phyloP scores from a whole-genome alignment of 495 filamentous ascomycete genomes.

The Acidiella bohemica region DNA sequence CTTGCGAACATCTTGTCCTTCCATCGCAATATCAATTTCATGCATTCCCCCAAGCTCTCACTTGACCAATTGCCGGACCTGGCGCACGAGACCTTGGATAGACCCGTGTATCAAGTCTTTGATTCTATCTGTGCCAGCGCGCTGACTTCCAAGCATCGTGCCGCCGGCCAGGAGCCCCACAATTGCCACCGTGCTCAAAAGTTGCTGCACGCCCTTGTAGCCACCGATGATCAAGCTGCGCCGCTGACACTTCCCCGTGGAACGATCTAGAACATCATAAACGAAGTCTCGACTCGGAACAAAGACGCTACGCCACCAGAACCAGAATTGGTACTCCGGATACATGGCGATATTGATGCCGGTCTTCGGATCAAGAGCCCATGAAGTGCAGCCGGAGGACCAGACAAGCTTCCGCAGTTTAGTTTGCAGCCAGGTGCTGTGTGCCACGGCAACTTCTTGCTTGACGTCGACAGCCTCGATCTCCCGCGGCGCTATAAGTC shows the following conservation, averaged over 20 bases:
- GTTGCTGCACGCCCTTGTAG: constrained; percentile 6
- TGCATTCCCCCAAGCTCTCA: no score
- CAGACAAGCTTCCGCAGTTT: constrained; percentile 21
- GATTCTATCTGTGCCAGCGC: no score
- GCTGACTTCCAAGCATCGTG: no score
- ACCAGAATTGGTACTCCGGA: constrained; percentile 24
- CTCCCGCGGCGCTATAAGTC: constrained; percentile 5
- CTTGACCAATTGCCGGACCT: no score
- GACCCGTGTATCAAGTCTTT: no score
- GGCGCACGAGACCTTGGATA: no score
- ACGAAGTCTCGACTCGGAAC: constrained; percentile 12
- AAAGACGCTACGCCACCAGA: constrained; percentile 24
- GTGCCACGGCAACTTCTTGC: constrained; percentile 8
- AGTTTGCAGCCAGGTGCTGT: constrained; percentile 19
- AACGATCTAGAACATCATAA: constrained; percentile 4
- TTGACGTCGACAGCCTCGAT: constrained; percentile 19
- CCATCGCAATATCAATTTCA: no score
- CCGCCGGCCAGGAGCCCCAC: background rate
- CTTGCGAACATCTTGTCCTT: no score
- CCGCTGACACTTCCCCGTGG: constrained; percentile 1
- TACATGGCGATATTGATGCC: constrained; percentile 27
- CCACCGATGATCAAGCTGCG: constrained; percentile 6
- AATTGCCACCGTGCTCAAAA: background rate
- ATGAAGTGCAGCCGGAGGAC: constrained; percentile 21
- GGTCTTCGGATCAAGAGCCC: constrained; percentile 24